Evolutionary conservation across 345 rosid genomes (phyloP).

Genomic region (Populus ilicifolia): DNA sequence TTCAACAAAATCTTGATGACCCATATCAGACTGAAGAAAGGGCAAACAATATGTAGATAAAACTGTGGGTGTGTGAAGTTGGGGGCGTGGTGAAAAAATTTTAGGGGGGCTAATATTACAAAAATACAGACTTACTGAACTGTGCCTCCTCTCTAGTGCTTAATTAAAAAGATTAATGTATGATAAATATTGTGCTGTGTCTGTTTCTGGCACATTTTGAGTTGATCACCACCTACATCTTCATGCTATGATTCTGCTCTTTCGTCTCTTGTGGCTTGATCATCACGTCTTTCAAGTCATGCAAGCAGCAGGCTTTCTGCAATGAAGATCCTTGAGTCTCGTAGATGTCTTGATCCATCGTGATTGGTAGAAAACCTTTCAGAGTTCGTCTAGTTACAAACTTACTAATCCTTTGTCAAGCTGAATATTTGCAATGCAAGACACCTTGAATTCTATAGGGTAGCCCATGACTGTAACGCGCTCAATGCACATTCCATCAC

Average conservation of each 20-base stretch:
- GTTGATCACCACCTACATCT: not conserved
- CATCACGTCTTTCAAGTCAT: not conserved
- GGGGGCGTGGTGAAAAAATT: not conserved
- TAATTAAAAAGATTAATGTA: not conserved
- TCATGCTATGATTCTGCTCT: not conserved
- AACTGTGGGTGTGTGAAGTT: not conserved
- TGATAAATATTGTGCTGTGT: not conserved
- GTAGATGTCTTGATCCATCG: not conserved
- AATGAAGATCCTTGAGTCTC: not conserved
- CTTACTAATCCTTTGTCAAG: not conserved
- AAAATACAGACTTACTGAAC: not conserved
- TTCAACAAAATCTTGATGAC: slow-evolving; percentile 9
- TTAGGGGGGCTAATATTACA: not conserved
- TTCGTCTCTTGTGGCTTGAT: not conserved
- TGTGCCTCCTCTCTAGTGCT: slow-evolving; percentile 12
- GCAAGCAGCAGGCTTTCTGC: slow-evolving; percentile 1
- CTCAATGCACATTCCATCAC: not conserved
- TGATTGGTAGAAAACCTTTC: not conserved
- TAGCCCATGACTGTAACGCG: not conserved
- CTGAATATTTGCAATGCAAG: not conserved
- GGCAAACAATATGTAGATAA: not conserved
- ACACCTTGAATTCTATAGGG: not conserved
- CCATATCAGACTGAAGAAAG: not conserved
- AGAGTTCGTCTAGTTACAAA: not conserved
- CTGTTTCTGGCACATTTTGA: not conserved